Evolutionary conservation across 2,329 filamentous ascomycete genomes (phyloP), one percentile per base, ranked within the genome.

Genomic region (Waltergamsia citrina): DNA sequence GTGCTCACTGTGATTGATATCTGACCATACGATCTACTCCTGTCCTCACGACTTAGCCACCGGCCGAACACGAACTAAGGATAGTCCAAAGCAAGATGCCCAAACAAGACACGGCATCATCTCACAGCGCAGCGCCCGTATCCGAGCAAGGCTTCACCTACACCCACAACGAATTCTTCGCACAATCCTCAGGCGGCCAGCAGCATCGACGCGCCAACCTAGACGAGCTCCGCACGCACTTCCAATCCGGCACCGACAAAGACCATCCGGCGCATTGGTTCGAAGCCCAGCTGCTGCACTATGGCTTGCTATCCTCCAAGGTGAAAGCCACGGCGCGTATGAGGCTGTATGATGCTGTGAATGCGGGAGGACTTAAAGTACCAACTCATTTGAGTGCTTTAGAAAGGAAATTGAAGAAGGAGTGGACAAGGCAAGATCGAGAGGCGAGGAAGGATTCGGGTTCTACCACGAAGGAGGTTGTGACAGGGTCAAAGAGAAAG

Each of bases 221-320:
- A 4, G 43, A 53, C 1, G 65, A 72, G 41, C 56, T 73, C 5
- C 55, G 60, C 38, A 49, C 57, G 3, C 56, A 65, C 31, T 66
- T 70, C 40, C 60, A 65, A 29, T 47, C 49, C 6, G 57, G 56
- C 25, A 56, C 41, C 24, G 53, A 55, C 18, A 59, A 56, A 28
- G 70, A 78, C 43, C 64, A 63, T 28, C 65, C 72, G 1, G 72
- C 62, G 2, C 71, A 78, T 41, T 81, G 69, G 68, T 80, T 74
- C 38, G 66, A 74, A 40, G 73, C 75, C 0, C 74, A 81, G 41
- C 60, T 79, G 9, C 52, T 75, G 4, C 76, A 81, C 51, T 80
- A 79, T 52, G 74, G 71, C 2, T 57, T 81, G 0, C 59, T 57
- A 6, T 61, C 64, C 0, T 73, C 70, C 14, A 74, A 73, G 44